A percentile compares a stretch with the other conserved stretches of the same genome.
Conservation (phyloP, 495 filamentous ascomycete species). For the Penicillium psychrofluorescens region DNA sequence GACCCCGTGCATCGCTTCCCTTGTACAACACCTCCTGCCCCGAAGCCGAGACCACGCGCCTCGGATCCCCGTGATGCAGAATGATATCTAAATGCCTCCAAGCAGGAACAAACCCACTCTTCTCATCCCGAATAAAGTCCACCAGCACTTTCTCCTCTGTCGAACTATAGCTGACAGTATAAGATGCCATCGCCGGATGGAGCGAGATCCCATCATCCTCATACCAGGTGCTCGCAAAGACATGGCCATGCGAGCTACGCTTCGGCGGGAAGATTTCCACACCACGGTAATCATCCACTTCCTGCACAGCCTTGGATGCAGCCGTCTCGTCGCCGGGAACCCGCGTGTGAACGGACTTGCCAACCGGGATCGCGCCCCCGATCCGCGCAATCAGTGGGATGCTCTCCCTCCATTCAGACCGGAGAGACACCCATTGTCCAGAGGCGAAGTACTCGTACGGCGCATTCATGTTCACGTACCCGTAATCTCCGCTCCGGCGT, state of each 20-base stretch:
- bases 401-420: constrained; percentile 49
- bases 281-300: constrained; percentile 53
- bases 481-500: constrained; percentile 39
- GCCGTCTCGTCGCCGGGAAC: constrained; percentile 47
- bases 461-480: constrained; percentile 55
- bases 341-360: constrained; percentile 48
- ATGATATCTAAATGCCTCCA: constrained; percentile 49
- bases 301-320: constrained; percentile 41
- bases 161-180: constrained; percentile 37
- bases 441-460: constrained; percentile 52
- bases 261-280: constrained; percentile 58
- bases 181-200: constrained; percentile 31
- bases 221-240: constrained; percentile 46
- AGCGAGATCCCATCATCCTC: constrained; percentile 58
- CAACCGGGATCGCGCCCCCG: constrained; percentile 52
- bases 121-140: constrained; percentile 28
- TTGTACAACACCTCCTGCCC: constrained; percentile 24
- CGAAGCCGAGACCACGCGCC: constrained; percentile 30
- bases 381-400: constrained; percentile 58
- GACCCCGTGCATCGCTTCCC: constrained; percentile 24
- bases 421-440: constrained; percentile 54
- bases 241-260: constrained; percentile 23
- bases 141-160: constrained; percentile 36
- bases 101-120: constrained; percentile 36
- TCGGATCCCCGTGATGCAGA: constrained; percentile 43